phyloP scores from a whole-genome alignment of 805 yeast species.

The Nakazawaea sp. region DNA sequence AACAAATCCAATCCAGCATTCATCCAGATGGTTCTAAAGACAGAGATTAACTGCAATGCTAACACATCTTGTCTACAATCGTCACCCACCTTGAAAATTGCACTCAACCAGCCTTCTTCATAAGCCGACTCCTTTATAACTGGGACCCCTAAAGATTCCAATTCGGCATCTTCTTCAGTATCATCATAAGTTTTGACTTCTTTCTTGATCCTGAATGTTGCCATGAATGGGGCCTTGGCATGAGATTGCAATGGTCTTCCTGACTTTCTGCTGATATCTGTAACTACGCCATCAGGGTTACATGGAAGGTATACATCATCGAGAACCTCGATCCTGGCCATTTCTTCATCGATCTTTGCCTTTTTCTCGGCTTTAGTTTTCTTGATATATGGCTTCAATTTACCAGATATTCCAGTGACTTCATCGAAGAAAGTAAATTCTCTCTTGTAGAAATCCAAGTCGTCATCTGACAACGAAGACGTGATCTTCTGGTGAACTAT shows the following conservation, averaged over 20 bases:
- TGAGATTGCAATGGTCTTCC: conserved; percentile 96
- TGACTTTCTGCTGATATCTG: conserved; percentile 85
- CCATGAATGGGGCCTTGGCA: conserved; percentile 98
- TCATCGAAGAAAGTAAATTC: conserved; percentile 89
- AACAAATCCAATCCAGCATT: conserved; percentile 82
- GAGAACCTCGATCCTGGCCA: conserved; percentile 66
- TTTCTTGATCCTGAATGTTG: conserved; percentile 79
- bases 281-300: conserved; percentile 91
- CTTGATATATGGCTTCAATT: conserved; percentile 88
- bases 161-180: conserved; percentile 17
- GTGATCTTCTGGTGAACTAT: conserved; percentile 61
- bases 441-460: conserved; percentile 60
- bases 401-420: conserved; percentile 91
- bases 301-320: conserved; percentile 91
- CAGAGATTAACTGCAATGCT: conserved; percentile 85
- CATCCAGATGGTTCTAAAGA: conserved; percentile 88
- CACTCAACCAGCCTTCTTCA: conserved; percentile 80
- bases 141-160: conserved; percentile 16
- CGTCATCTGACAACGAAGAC: conserved; percentile 49
- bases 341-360: conserved; percentile 92
- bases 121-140: conserved; percentile 23
- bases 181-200: conserved; percentile 40
- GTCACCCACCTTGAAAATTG: conserved; percentile 98
- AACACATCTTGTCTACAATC: conserved; percentile 97
- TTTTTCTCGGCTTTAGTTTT: conserved; percentile 95